Evolutionary conservation across 768 basidiomycete species (phyloP).

Genomic region (Panellus pusillus): DNA sequence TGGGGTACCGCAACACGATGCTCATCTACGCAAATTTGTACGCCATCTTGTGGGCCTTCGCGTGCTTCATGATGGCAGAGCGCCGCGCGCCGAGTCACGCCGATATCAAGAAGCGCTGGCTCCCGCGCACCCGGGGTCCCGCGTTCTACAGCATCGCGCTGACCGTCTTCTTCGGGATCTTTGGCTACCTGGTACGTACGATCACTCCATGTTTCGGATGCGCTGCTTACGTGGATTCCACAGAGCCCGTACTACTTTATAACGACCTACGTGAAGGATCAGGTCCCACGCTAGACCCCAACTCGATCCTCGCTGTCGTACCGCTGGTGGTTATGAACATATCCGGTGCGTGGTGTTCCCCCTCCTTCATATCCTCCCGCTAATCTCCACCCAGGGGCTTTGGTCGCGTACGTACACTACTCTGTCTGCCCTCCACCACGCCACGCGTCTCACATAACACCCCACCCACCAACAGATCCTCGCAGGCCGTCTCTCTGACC

Average conservation of each 20-base stretch:
- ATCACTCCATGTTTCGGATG: too few relatives aligned
- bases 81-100: conserved; percentile 19
- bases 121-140: conserved; percentile 21
- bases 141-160: conserved; percentile 33
- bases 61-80: conserved; percentile 33
- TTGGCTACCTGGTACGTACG: conserved; percentile 23
- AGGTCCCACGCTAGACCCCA: conserved; percentile 20
- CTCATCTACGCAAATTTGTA: conserved; percentile 30
- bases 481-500: conserved; percentile 39
- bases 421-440: background rate
- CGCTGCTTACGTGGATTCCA: background rate
- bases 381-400: conserved; percentile 16
- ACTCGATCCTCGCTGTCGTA: conserved; percentile 23
- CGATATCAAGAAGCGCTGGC: conserved; percentile 23
- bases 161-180: conserved; percentile 31
- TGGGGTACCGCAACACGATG: conserved; percentile 33
- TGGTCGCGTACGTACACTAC: conserved; percentile 20
- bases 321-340: conserved; percentile 27
- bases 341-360: conserved; percentile 15
- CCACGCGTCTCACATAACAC: too few relatives aligned
- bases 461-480: conserved; percentile 22
- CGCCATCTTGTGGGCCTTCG: conserved; percentile 25
- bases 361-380: background rate
- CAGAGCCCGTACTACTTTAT: conserved; percentile 27
- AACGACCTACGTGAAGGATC: conserved; percentile 21